phyloP scores from a whole-genome alignment of 345 rosid species.

The Acer saccharum region DNA sequence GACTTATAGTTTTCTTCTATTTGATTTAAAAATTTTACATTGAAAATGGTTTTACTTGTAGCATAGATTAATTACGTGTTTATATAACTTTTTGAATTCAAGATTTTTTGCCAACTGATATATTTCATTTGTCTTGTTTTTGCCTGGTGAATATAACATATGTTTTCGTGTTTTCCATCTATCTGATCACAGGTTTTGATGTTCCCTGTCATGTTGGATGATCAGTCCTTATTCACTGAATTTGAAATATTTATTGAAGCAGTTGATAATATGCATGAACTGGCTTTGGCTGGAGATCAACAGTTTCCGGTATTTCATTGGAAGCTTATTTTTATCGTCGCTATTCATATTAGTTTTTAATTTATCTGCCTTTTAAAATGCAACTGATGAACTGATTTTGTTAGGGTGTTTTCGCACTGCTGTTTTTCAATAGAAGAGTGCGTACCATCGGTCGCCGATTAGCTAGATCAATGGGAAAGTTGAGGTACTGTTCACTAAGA shows the following conservation, averaged over 20 bases:
- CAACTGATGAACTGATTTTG: constrained; percentile 13
- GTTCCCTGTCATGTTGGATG: constrained; percentile 87
- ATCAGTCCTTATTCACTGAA: constrained; percentile 68
- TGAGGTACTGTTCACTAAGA: constrained; percentile 55
- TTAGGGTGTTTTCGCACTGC: constrained; percentile 90
- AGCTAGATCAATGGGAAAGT: constrained; percentile 86
- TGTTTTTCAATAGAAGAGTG: constrained; percentile 89
- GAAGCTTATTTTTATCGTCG: neutral
- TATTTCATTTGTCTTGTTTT: constrained; percentile 16
- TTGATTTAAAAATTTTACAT: neutral
- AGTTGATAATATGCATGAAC: constrained; percentile 86
- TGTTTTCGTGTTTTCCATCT: constrained; percentile 14
- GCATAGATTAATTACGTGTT: neutral
- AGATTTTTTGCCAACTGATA: neutral
- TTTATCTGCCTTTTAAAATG: constrained; percentile 24
- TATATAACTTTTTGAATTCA: neutral
- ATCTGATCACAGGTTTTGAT: constrained; percentile 73
- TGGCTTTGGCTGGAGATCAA: constrained; percentile 87
- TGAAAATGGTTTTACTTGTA: neutral
- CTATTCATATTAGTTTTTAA: neutral
- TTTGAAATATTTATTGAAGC: constrained; percentile 88
- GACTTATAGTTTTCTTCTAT: neutral
- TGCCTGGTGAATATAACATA: constrained; percentile 6
- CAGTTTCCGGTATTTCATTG: constrained; percentile 75
- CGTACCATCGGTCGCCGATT: constrained; percentile 82